phyloP scores from a whole-genome alignment of 805 yeast genomes.

The Monosporozyma unispora region DNA sequence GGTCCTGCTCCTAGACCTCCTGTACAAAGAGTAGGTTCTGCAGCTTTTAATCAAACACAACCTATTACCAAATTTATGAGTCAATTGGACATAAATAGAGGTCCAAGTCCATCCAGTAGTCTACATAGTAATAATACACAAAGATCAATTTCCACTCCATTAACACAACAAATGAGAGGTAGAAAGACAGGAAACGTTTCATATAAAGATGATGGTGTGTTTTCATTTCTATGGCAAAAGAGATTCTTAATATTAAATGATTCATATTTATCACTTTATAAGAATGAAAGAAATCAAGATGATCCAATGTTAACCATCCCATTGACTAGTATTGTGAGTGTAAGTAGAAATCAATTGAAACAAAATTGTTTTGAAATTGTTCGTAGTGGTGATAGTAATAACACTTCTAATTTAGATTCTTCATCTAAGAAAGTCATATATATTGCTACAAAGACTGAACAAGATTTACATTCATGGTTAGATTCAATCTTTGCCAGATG shows the following conservation, averaged over 20 bases:
- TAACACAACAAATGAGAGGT: constrained; percentile 13
- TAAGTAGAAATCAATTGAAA: constrained; percentile 60
- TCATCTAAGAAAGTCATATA: constrained; percentile 50
- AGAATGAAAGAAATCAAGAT: constrained; percentile 42
- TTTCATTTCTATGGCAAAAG: constrained; percentile 88
- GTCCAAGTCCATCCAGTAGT: constrained; percentile 2
- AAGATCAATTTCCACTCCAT: constrained; percentile 9
- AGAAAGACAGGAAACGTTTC: constrained; percentile 69
- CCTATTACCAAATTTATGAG: constrained; percentile 30
- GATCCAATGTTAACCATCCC: constrained; percentile 47
- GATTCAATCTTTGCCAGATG: constrained; percentile 77
- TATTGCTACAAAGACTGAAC: constrained; percentile 67
- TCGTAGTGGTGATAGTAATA: constrained; percentile 33
- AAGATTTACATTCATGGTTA: constrained; percentile 81
- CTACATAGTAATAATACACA: neutral
- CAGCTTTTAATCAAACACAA: constrained; percentile 30
- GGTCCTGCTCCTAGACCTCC: constrained; percentile 53
- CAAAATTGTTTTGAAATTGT: constrained; percentile 77
- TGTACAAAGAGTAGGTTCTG: constrained; percentile 9
- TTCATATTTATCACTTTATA: constrained; percentile 64
- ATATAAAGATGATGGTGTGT: constrained; percentile 84
- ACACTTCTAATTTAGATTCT: constrained; percentile 11
- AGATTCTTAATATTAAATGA: constrained; percentile 73
- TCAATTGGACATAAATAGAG: constrained; percentile 24
- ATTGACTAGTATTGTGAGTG: constrained; percentile 49